Base-by-base conservation (phyloP, 1,139 yeast species). In the Candida pseudocylindracea region DNA sequence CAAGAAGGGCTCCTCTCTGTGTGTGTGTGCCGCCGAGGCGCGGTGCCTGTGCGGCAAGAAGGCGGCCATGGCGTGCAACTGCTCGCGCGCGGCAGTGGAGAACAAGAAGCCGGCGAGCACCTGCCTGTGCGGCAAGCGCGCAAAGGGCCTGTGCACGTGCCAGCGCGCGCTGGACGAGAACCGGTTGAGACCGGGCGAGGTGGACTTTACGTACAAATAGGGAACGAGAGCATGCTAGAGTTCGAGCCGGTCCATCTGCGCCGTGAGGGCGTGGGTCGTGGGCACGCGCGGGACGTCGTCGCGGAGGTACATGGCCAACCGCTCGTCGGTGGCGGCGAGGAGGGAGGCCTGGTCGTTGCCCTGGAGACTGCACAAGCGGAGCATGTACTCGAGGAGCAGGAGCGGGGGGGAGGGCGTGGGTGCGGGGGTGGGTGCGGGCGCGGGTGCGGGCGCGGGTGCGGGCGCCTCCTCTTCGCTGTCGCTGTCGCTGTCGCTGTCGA, bases 321-420 rank as follows among this genome's bases (percentile, higher is more conserved):
- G 61, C 45, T 78, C 92, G 45, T 79, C 92, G 12, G 65, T 63
- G 10, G 72, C 63, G 3, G 63, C 54, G 15, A 70, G 48, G 8
- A 76, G 50, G 1, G 72, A 55, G 26, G 50, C 55, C 37, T 67
- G 71, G 42, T 78, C 88, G 39, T 57, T 65, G 12, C 64, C 55
- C 45, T 79, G 85, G 15, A 78, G 51, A 1, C 74, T 68, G 25
- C 69, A 51, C 7, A 79, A 53, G 32, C 91, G 54, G 2, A 76
- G 45, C 5, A 75, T 42, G 41, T 76, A 76, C 45, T 79, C 91
- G 2, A 78, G 50, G 25, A 76, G 28, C 7, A 30, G 10, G n/a
- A 31, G 12, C n/a, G 8, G 9, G 24, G 25, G 20, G 8, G 15
- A 26, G 4, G 11, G 11, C 4, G 28, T 10, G n/a, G n/a, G n/a